phyloP scores from a whole-genome alignment of 306 rosid genomes.

The Crotalaria pallida region DNA sequence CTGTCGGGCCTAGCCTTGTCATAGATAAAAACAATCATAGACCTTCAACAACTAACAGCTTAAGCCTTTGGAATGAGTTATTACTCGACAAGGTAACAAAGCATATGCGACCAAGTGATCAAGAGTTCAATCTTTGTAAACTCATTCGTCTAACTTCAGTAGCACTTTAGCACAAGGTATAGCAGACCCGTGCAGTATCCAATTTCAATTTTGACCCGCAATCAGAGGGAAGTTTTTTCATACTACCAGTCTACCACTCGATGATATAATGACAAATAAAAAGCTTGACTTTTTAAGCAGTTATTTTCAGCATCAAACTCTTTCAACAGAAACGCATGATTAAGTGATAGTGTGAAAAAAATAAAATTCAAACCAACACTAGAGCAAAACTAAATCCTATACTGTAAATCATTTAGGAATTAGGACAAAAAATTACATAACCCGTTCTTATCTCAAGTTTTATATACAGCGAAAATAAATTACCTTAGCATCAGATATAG shows the following conservation, averaged over 20 bases:
- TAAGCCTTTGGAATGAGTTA: no score
- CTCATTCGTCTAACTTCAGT: no score
- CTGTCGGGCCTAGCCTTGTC: no score
- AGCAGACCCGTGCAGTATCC: no score
- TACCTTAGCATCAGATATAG: slow-evolving; percentile 69
- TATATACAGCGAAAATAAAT: slow-evolving; percentile 11
- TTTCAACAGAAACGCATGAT: background rate
- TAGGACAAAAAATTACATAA: background rate
- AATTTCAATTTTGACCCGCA: background rate
- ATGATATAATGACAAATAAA: background rate
- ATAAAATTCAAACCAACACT: background rate
- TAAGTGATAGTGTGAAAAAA: background rate
- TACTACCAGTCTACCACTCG: background rate
- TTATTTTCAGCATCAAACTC: background rate
- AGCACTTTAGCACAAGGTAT: no score
- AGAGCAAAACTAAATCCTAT: slow-evolving; percentile 13
- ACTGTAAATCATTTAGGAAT: background rate
- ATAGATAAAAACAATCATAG: no score
- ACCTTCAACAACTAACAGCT: no score
- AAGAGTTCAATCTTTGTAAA: background rate
- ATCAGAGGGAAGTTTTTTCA: background rate
- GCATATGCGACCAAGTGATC: no score
- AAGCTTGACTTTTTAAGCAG: background rate
- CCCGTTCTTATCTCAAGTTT: background rate
- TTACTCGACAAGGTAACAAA: no score